Evolutionary conservation across 495 filamentous ascomycete species (phyloP).

Genomic region (Aspergillus kassunensis): DNA sequence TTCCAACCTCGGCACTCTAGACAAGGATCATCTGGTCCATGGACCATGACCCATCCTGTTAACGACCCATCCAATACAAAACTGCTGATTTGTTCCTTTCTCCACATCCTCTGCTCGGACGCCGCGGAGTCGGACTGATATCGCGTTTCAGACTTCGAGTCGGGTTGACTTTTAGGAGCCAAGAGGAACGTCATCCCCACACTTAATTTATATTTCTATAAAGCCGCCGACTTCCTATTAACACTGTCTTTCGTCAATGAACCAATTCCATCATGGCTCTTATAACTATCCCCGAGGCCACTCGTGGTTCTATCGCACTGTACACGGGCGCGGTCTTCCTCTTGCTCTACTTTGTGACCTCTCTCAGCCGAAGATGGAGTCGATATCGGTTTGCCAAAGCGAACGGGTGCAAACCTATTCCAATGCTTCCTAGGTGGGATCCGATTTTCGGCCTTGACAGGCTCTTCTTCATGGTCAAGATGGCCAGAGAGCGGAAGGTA

Average conservation of each 20-base stretch:
- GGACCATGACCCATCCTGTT: no score
- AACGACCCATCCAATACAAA: no score
- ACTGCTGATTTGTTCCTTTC: no score
- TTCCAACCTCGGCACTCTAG: no score
- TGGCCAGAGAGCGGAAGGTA: slow-evolving; percentile 13
- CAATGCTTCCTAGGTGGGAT: neutral
- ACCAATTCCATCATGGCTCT: neutral
- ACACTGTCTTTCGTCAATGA: neutral
- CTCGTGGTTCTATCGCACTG: slow-evolving; percentile 6
- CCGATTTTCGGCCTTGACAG: slow-evolving; percentile 16
- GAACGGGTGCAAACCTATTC: slow-evolving; percentile 14
- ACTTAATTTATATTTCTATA: no score
- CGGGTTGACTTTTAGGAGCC: no score
- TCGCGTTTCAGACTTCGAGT: no score
- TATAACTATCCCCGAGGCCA: neutral
- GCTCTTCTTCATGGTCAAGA: slow-evolving; percentile 2
- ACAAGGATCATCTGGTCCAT: no score
- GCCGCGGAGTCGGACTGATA: no score
- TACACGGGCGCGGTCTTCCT: slow-evolving; percentile 5
- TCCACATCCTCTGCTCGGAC: no score
- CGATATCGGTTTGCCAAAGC: slow-evolving; percentile 15
- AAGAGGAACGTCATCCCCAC: no score
- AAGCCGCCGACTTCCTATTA: neutral
- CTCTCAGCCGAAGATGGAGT: slow-evolving; percentile 14
- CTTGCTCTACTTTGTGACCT: slow-evolving; percentile 11